Conservation (phyloP, 148 eudicot genomes). For the Chenopodium berlandieri region DNA sequence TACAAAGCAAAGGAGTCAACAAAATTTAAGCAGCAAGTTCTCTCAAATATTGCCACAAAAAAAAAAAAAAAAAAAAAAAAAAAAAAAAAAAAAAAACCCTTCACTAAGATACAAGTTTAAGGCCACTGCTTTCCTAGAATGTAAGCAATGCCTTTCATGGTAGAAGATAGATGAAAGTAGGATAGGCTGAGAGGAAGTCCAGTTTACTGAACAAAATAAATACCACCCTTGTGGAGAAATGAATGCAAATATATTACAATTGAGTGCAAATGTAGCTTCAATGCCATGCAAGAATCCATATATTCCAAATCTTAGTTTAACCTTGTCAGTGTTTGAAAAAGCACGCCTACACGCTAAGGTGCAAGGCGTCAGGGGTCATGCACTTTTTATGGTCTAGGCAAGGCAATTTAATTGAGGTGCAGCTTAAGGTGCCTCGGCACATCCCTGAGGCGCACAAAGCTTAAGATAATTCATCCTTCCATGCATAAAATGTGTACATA, state of each 20-base stretch:
- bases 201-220: background rate
- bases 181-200: background rate
- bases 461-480: background rate
- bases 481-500: background rate
- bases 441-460: no score
- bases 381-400: no score
- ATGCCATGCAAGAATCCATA: background rate
- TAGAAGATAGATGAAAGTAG: background rate
- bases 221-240: background rate
- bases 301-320: background rate
- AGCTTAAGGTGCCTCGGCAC: no score
- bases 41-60: background rate
- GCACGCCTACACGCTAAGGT: no score
- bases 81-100: background rate
- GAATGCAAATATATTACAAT: background rate
- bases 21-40: background rate
- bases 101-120: background rate
- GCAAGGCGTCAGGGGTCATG: no score
- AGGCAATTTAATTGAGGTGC: no score
- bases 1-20: conserved; percentile 16
- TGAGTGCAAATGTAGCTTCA: background rate
- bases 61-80: background rate
- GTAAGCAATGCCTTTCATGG: background rate
- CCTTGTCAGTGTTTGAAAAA: no score
- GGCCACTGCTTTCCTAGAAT: background rate